A percentile compares a stretch with the other conserved stretches of the same genome.
Conservation (phyloP, 2,329 filamentous ascomycete genomes). For the Penicillium sp. region DNA sequence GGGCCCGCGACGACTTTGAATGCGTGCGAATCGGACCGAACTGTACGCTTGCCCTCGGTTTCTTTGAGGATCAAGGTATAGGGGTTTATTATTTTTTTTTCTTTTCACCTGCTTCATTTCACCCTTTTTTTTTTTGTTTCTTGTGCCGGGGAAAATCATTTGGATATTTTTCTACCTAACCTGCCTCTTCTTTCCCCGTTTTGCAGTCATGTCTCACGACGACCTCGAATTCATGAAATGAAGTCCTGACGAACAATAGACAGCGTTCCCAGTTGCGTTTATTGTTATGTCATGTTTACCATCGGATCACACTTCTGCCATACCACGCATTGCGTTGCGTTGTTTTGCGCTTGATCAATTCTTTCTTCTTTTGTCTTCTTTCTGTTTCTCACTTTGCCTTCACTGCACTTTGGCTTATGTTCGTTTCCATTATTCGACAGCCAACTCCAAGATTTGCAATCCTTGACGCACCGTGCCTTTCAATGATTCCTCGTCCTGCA, state of each 20-base stretch:
- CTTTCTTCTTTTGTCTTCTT: not conserved
- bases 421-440: not conserved
- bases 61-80: not conserved
- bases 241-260: conserved; percentile 38
- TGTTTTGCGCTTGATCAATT: not conserved
- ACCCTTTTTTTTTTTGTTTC: not conserved
- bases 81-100: not conserved
- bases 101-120: not conserved
- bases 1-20: not conserved
- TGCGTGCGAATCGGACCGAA: not conserved
- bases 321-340: not conserved
- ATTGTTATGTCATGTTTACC: conserved; percentile 17
- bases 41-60: not conserved
- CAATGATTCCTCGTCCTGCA: not conserved
- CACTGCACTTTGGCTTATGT: not conserved
- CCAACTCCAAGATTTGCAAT: not conserved
- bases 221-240: conserved; percentile 23
- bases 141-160: too few species aligned
- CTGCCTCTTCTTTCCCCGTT: not conserved
- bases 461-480: not conserved
- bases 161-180: not conserved
- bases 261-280: conserved; percentile 29
- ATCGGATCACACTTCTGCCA: not conserved
- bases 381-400: not conserved
- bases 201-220: conserved; percentile 8